Evolutionary conservation across 192 early-diverging fungal genomes (phyloP), one percentile per base, ranked within the genome.

Genomic region (Podila epicladia): DNA sequence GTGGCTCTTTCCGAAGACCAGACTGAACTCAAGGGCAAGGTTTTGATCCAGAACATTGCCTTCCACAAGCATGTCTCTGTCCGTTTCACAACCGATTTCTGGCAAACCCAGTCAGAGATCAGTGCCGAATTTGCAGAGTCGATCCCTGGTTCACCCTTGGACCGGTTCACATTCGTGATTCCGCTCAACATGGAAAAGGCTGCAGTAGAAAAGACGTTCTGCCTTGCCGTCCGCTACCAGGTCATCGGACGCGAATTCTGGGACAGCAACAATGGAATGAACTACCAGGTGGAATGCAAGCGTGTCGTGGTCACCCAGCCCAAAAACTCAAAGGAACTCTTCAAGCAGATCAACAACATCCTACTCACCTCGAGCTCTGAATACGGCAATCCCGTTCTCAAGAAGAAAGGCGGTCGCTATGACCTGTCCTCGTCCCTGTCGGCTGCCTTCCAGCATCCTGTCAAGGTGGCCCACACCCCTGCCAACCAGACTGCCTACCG

Each of bases 211-310:
- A 74, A 83, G 67, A 87, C 86, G 0, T 82, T 93, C 60, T 91
- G 86, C 45, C 72, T 94, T 62, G 91, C 90, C 35, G 85, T 91
- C 33, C 83, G 87, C 9, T 97, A 95, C 78, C 84, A 76, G 26
- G 95, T 96, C 22, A 86, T 85, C 24, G 91, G 90, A 7, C 68
- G 65, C 29, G 93, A 94, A 79, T 89, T 90, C 83, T 99, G 97
- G 97, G 97, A 99, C 88, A 99, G 96, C 85, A 99, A 99, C 89
- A 72, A 75, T 67, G 94, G 94, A 53, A 79, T 84, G 63, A 99
- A 99, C 87, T 96, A 96, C 86, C 85, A 90, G 66, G 86, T 95
- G 67, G 82, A 86, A 61, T 76, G 85, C 58, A 80, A 83, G 35
- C 73, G 71, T 55, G 65, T 75, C 6, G 37, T 67, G 1, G 55